Evolutionary conservation across 192 early-diverging fungal genomes (phyloP), one percentile per base, ranked within the genome.

Genomic region (Backusella westeae): DNA sequence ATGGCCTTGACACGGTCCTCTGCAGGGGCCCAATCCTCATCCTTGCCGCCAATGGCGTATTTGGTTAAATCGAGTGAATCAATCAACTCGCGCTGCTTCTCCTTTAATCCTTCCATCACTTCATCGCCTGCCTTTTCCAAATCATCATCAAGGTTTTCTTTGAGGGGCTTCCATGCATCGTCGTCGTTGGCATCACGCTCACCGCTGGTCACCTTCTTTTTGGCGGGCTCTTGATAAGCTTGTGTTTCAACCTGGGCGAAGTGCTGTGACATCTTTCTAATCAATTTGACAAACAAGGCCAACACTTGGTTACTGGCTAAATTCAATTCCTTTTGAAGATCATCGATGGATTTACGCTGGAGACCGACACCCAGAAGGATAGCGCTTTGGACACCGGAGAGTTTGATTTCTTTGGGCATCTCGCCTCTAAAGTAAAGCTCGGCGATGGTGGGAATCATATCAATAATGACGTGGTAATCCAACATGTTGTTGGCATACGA

Each of bases 381-480:
- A 10, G 96, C 91, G 21, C 91, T 89, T 83, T 98, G 97, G 23
- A 98, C 91, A 70, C 93, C 91, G 2, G 94, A 94, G 32, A 99
- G 81, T 29, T 88, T 89, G 42, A 98, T 85, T 23, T 82, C 70
- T 21, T 87, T 78, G 23, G 84, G 75, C 26, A 93, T 85, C 68
- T 86, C 85, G 26, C 87, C 85, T 65, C 87, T 86, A 84, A 97
- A 98, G 87, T 95, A 95, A 26, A 93, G 84, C 63, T 84, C 81
- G 29, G 96, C 90, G 69, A 99, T 88, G 5, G 85, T 85, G 10
- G 96, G 97, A 56, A 98, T 78, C 76, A 99, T 78, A 75, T 99
- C 98, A 67, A 98, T 71, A 63, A 99, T 95, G 2, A 98, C 95
- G 84, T 99, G 98, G 86, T 98, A 97, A 82, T 99, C 98, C 67